These are phyloP conservation scores for Hypoxylon cercidicola DNA, from an alignment of 495 filamentous ascomycete species.

Conservation along the genomic window DNA sequence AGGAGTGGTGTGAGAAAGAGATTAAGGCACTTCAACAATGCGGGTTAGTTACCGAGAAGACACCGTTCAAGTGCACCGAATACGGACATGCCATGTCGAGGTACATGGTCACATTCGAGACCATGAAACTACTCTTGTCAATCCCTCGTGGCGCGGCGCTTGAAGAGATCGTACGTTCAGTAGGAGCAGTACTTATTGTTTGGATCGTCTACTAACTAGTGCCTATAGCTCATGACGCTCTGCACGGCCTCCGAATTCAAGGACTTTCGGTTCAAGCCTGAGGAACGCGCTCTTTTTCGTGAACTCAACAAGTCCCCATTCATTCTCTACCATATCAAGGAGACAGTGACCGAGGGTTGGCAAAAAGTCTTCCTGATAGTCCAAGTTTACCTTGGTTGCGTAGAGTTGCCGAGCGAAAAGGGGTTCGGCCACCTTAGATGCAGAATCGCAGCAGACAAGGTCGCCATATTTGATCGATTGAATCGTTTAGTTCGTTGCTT, in stretches of 20 bases:
- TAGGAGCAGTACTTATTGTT: background rate
- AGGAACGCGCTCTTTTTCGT: constrained; percentile 80
- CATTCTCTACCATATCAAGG: constrained; percentile 82
- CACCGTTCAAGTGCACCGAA: constrained; percentile 71
- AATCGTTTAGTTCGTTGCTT: constrained; percentile 83
- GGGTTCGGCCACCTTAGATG: constrained; percentile 68
- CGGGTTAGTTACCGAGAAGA: constrained; percentile 64
- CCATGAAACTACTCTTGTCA: constrained; percentile 80
- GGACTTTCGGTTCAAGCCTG: constrained; percentile 73
- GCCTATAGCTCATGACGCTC: constrained; percentile 67
- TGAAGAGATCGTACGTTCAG: constrained; percentile 73
- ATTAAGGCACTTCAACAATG: constrained; percentile 73
- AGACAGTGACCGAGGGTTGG: constrained; percentile 71
- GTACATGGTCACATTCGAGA: constrained; percentile 91
- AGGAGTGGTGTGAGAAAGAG: constrained; percentile 83
- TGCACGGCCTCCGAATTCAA: constrained; percentile 74
- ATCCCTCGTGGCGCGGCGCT: constrained; percentile 70
- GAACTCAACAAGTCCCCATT: constrained; percentile 79
- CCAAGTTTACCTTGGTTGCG: constrained; percentile 79
- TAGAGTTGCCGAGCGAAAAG: constrained; percentile 75
- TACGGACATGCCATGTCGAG: constrained; percentile 92
- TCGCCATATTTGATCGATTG: constrained; percentile 75
- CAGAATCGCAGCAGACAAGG: constrained; percentile 75
- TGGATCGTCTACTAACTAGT: constrained; percentile 47
- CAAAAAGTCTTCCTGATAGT: constrained; percentile 92